Conservation (phyloP, 2,329 filamentous ascomycete species). For the Mycosphaerella sp. region DNA sequence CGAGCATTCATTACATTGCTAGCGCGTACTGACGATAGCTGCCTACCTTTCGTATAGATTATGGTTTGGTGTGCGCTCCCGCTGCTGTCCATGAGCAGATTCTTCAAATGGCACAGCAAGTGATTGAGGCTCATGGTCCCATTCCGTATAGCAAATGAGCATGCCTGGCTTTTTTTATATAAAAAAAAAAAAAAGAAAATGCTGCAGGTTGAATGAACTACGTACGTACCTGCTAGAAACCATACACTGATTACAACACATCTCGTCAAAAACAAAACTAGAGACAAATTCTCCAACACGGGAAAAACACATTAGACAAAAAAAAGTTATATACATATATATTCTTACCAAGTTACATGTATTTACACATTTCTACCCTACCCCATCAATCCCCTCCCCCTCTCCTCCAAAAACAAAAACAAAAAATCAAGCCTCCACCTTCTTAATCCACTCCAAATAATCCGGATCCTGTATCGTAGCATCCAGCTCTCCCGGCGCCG, state of each 20-base stretch:
- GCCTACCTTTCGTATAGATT: constrained; percentile 7
- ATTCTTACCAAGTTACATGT: no score
- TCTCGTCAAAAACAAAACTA: no score
- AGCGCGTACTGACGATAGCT: constrained; percentile 3
- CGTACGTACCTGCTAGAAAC: no score
- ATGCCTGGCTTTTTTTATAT: background rate
- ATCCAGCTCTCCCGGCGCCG: constrained; percentile 33
- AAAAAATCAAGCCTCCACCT: background rate
- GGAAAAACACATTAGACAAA: no score
- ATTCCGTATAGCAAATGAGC: constrained; percentile 11
- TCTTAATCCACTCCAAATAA: constrained; percentile 16
- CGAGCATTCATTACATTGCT: background rate
- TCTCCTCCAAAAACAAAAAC: no score
- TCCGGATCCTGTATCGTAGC: constrained; percentile 25
- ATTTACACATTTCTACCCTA: no score
- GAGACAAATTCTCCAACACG: no score
- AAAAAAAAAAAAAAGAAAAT: background rate
- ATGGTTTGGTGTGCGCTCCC: constrained; percentile 23
- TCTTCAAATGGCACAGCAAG: constrained; percentile 15
- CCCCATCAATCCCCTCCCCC: no score
- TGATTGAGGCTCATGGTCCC: constrained; percentile 9
- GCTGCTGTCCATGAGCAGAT: constrained; percentile 19
- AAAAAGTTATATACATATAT: no score
- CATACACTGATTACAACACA: no score
- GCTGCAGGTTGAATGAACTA: background rate